Base-by-base conservation (phyloP, 2,329 filamentous ascomycete genomes). In the Colletotrichum sp. region DNA sequence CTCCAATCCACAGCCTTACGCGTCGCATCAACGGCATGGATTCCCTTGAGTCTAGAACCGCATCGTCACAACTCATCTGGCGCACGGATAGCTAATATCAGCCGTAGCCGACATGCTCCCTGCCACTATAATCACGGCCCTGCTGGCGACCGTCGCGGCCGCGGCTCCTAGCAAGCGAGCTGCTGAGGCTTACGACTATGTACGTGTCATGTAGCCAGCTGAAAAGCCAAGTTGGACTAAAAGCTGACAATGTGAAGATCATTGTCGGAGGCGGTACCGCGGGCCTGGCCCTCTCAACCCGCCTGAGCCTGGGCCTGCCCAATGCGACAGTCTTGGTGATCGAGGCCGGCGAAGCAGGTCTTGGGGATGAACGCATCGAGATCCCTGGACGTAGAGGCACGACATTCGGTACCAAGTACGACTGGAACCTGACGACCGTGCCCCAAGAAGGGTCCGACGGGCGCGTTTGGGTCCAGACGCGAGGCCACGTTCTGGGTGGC, bases 401-500 rank as follows among this genome's bases (percentile, higher is more conserved):
- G 8, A 79, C 79, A 12, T 55, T 80, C 13, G 77, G 76, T 27
- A 72, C 69, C 4, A 68, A 72, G 6, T 81, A 80, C 36, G 82
- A 87, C 78, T 85, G 86, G 79, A 84, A 83, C 61, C 84, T 88
- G 77, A 82, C 84, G 6, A 86, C 86, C 0, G 80, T 81, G 6
- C 81, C 85, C 2, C 86, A 88, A 64, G 76, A 81, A 1, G 77
- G 80, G n/a, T 82, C 87, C 2, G 82, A 84, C 25, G 81, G 82
- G 6, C 83, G 85, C 5, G 77, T 81, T 7, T 84, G 88, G 28
- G 71, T 80, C 5, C 84, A 86, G 59, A 83, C 83, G 5, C 82
- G 87, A 15, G 87, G 86, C 8, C 86, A 86, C 60, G 85, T 87
- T 1, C 82, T 90, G 0, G 88, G 88, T 11, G 87, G 88, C 7